A percentile compares a stretch with the other conserved stretches of the same genome.
These are phyloP conservation scores for Ichthyophthirius multifiliis DNA, from an alignment of 169 alveolate genomes.

Conservation along the genomic window DNA sequence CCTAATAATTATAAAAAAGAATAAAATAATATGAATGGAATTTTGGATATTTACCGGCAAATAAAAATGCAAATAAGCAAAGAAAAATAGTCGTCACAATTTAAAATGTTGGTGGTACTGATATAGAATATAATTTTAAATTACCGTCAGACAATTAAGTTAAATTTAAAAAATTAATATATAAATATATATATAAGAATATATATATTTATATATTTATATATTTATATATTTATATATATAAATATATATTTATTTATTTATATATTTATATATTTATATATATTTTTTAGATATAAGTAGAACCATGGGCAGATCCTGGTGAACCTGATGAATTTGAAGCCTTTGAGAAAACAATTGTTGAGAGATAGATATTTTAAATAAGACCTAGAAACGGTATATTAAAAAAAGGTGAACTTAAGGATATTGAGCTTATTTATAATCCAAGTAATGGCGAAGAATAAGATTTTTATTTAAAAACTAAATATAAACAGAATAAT, in stretches of 20 bases:
- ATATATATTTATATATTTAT: too few relatives aligned
- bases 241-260: too few relatives aligned
- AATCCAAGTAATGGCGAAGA: constrained; percentile 51
- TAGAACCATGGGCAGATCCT: constrained; percentile 89
- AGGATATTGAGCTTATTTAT: constrained; percentile 72
- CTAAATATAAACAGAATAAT: constrained; percentile 22
- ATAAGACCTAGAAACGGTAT: constrained; percentile 73
- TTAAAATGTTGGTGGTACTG: constrained; percentile 83
- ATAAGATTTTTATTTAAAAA: neutral
- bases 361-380: constrained; percentile 75
- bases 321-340: constrained; percentile 83
- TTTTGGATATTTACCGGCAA: constrained; percentile 81
- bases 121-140: constrained; percentile 77
- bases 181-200: too few relatives aligned
- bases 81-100: constrained; percentile 75
- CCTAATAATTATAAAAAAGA: constrained; percentile 64
- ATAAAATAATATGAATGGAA: constrained; percentile 75
- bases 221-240: too few relatives aligned
- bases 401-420: constrained; percentile 68
- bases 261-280: too few relatives aligned
- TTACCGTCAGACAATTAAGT: constrained; percentile 58
- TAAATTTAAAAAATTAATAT: neutral
- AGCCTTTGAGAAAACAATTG: constrained; percentile 78
- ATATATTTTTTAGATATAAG: constrained; percentile 43
- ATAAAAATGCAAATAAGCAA: constrained; percentile 53